Evolutionary conservation across 176 grass and related monocot genomes (phyloP).

Genomic region (Alloteropsis semialata): DNA sequence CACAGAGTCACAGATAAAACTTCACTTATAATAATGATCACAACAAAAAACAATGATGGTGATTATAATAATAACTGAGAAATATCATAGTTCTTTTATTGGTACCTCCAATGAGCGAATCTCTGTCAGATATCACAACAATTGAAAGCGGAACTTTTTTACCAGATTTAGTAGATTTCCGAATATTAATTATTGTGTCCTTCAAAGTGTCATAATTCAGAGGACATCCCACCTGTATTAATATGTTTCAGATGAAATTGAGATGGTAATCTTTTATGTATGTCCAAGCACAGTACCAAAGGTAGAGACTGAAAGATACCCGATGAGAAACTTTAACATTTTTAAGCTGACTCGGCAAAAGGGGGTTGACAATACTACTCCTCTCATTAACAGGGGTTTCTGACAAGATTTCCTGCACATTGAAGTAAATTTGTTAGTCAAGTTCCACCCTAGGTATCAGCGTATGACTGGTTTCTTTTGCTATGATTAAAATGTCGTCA

Average conservation of each 20-base stretch:
- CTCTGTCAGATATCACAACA: constrained; percentile 84
- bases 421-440: constrained; percentile 36
- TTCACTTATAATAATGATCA: constrained; percentile 6
- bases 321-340: constrained; percentile 79
- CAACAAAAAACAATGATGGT: neutral
- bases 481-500: neutral
- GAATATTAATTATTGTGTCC: constrained; percentile 67
- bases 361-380: constrained; percentile 58
- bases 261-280: neutral
- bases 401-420: constrained; percentile 85
- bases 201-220: constrained; percentile 90
- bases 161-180: constrained; percentile 44
- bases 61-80: neutral
- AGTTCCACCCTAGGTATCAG: constrained; percentile 1
- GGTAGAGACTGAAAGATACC: constrained; percentile 41
- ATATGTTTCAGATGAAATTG: constrained; percentile 22
- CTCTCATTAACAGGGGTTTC: constrained; percentile 83
- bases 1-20: constrained; percentile 10
- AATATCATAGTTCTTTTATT: neutral
- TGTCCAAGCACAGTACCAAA: neutral
- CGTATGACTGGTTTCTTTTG: neutral
- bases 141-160: constrained; percentile 66
- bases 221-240: constrained; percentile 76
- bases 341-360: constrained; percentile 74
- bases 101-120: constrained; percentile 83